Base-by-base conservation (phyloP, 2,329 filamentous ascomycete species). In the Alternaria postmessia region DNA sequence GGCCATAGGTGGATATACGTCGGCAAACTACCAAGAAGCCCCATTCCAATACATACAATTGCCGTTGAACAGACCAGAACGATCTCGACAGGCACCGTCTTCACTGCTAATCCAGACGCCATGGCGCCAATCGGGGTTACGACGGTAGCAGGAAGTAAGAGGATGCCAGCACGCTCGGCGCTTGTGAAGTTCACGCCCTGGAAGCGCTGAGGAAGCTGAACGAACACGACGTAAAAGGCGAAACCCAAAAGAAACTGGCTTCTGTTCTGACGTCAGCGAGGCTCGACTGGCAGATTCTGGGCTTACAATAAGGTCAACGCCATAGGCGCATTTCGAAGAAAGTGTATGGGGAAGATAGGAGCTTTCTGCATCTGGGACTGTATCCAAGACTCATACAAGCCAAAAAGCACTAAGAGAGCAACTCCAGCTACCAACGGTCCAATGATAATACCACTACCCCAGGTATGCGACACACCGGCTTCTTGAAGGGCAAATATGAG, bases 401-500 rank as follows among this genome's bases (percentile, higher is more conserved):
- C 71, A 75, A 3, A 76, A 32, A 70, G 5, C 9, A 73, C 20
- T 24, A 76, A 64, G 7, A 67, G 49, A 16, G 65, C 61, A 18
- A 74, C 43, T 1, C 74, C 75, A 22, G 71, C 60, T 3, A 69
- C 65, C 0, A 76, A 60, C 4, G 73, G 74, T 22, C 73, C 73
- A 39, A 77, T 71, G 48, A 75, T 73, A 16, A 73, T 48, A 14
- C 66, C 61, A 39, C 72, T 74, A 16, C 53, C 68, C 74, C 74
- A 76, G 2, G 51, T 41, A 41, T 68, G 67, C 5, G 61, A 63
- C 20, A 69, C 57, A 4, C 73, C 74, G 24, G 68, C 74, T 57
- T 76, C 71, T 60, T 78, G 73, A 7, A 77, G 55, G 2, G 70
- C 73, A 42, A 75, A 77, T 18, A 77, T 65, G 18, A 78, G 58